phyloP scores from a whole-genome alignment of 2,329 filamentous ascomycete species.

The Elsinoe necatrix region DNA sequence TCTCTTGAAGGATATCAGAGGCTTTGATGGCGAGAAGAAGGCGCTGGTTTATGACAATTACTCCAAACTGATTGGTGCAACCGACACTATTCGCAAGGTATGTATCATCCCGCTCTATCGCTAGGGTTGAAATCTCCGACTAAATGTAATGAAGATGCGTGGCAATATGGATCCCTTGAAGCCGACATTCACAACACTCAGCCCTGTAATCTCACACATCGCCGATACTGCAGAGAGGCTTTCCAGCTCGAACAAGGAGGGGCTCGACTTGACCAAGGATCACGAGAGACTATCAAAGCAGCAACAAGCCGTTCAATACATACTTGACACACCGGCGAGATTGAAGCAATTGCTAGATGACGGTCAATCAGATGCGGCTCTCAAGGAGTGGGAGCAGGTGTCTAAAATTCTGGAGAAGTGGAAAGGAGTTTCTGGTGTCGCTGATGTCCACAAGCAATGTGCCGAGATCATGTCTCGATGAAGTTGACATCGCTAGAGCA shows the following conservation, averaged over 20 bases:
- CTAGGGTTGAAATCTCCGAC: background rate
- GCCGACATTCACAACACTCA: conserved; percentile 63
- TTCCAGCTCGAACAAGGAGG: conserved; percentile 30
- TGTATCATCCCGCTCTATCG: background rate
- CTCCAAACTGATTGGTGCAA: conserved; percentile 90
- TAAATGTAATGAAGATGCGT: conserved; percentile 51
- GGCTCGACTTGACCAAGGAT: background rate
- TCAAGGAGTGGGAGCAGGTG: conserved; percentile 40
- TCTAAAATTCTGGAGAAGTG: conserved; percentile 35
- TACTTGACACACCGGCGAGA: conserved; percentile 52
- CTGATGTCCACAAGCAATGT: conserved; percentile 33
- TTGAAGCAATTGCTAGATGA: conserved; percentile 51
- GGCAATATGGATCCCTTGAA: conserved; percentile 72
- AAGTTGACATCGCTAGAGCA: background rate
- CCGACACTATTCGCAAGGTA: conserved; percentile 77
- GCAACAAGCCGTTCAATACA: conserved; percentile 54
- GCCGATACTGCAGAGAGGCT: conserved; percentile 49
- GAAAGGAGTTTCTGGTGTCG: conserved; percentile 36
- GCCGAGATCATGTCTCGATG: conserved; percentile 21
- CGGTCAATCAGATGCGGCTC: conserved; percentile 54
- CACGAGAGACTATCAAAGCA: conserved; percentile 34
- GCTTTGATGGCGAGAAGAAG: conserved; percentile 91
- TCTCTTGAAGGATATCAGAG: conserved; percentile 69
- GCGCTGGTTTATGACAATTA: conserved; percentile 98
- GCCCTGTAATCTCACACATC: conserved; percentile 66